Evolutionary conservation across 306 rosid species (phyloP).

Genomic region (Psophocarpus tetragonolobus): DNA sequence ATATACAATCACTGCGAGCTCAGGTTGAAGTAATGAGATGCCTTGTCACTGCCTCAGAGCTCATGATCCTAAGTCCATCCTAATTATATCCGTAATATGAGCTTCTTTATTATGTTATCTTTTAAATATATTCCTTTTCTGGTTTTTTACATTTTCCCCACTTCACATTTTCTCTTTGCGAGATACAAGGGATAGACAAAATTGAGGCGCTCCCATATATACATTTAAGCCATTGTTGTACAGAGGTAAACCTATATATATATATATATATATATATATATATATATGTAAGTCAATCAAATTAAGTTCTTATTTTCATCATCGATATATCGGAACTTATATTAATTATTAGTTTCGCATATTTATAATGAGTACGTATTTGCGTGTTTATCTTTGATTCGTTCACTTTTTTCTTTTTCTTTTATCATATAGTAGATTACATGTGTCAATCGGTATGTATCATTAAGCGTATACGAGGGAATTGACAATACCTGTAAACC

Average conservation of each 20-base stretch:
- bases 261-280: no score
- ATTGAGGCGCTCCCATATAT: slow-evolving; percentile 28
- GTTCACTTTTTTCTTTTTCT: background rate
- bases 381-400: slow-evolving; percentile 22
- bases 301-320: slow-evolving; percentile 30
- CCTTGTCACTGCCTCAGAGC: slow-evolving; percentile 49
- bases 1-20: slow-evolving; percentile 58
- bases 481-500: background rate
- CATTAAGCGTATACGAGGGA: slow-evolving; percentile 16
- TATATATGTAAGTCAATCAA: slow-evolving; percentile 43
- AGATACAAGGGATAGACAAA: slow-evolving; percentile 37
- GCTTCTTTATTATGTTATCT: background rate
- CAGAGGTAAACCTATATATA: slow-evolving; percentile 53
- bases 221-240: slow-evolving; percentile 51
- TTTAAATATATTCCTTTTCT: background rate
- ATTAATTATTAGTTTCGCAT: background rate
- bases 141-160: background rate
- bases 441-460: background rate
- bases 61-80: slow-evolving; percentile 34
- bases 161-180: slow-evolving; percentile 36
- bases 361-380: background rate
- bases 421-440: background rate
- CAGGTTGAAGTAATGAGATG: slow-evolving; percentile 86
- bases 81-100: slow-evolving; percentile 29
- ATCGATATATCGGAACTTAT: background rate